These are phyloP conservation scores for Teunomyces aglyptinius DNA, from an alignment of 805 yeast genomes.

Conservation along the genomic window DNA sequence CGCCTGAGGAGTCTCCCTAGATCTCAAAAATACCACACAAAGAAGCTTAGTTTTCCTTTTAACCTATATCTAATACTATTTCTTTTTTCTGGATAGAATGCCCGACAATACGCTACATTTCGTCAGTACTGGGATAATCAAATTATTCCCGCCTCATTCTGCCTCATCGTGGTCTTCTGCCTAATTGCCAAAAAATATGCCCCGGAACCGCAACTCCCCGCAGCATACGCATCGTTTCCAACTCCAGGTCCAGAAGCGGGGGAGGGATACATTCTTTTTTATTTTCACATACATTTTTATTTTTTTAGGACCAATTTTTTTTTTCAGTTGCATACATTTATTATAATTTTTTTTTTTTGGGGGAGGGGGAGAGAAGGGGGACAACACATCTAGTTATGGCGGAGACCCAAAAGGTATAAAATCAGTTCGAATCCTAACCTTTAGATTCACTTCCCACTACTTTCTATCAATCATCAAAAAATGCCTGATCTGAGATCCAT, in stretches of 20 bases:
- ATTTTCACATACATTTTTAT: neutral
- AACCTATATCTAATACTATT: neutral
- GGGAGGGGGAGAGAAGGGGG: no score
- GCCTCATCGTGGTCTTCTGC: neutral
- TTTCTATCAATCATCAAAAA: neutral
- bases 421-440: no score
- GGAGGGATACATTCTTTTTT: neutral
- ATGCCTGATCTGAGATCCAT: constrained; percentile 3
- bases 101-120: no score
- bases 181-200: neutral
- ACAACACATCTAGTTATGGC: neutral
- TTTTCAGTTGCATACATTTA: neutral
- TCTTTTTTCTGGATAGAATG: no score
- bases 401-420: neutral
- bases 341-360: neutral
- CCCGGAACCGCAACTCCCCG: constrained; percentile 1
- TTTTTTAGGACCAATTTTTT: neutral
- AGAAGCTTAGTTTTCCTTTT: neutral
- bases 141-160: neutral
- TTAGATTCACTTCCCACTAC: neutral
- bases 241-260: neutral
- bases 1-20: no score
- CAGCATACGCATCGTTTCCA: neutral
- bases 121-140: neutral
- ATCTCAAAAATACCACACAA: neutral